Conservation (phyloP, 2,329 filamentous ascomycete genomes). For the Knufia fluminis region DNA sequence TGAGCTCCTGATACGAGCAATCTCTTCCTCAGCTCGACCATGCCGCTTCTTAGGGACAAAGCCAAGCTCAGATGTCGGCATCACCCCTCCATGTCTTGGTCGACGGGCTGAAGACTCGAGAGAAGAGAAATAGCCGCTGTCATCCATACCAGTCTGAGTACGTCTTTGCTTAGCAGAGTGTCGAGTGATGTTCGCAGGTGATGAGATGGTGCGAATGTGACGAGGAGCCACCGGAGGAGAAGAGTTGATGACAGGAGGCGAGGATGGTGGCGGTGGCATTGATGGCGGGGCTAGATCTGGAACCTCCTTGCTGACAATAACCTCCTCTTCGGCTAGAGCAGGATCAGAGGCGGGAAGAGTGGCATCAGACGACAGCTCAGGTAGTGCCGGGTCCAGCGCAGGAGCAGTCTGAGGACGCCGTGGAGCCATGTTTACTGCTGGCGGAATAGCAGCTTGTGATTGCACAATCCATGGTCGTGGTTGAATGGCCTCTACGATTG, state of each 20-base stretch:
- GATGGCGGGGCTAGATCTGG: conserved; percentile 25
- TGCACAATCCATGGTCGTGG: conserved; percentile 25
- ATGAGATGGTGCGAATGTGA: conserved; percentile 57
- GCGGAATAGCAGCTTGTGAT: conserved; percentile 28
- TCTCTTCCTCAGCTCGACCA: conserved; percentile 89
- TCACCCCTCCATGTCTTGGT: conserved; percentile 53
- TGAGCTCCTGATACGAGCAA: conserved; percentile 82
- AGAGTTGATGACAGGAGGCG: conserved; percentile 60
- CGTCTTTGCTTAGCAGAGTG: conserved; percentile 61
- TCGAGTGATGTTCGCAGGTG: conserved; percentile 44
- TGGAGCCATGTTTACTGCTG: conserved; percentile 18
- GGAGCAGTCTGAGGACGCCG: conserved; percentile 21
- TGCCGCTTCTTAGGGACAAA: conserved; percentile 66
- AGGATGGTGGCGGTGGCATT: conserved; percentile 35
- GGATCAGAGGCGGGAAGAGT: conserved; percentile 65
- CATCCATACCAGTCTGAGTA: conserved; percentile 71
- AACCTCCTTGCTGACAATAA: conserved; percentile 31
- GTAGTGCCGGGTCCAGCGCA: conserved; percentile 13
- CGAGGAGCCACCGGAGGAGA: conserved; percentile 71
- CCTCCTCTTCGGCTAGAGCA: conserved; percentile 45
- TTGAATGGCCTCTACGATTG: conserved; percentile 16
- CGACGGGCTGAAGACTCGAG: conserved; percentile 82
- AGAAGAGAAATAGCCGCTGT: conserved; percentile 96
- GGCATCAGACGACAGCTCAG: conserved; percentile 65
- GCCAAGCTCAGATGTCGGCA: conserved; percentile 64